A percentile compares a stretch with the other conserved stretches of the same genome.
Evolutionary conservation across 306 rosid species (phyloP).

Genomic region (Boehmeria nivea): DNA sequence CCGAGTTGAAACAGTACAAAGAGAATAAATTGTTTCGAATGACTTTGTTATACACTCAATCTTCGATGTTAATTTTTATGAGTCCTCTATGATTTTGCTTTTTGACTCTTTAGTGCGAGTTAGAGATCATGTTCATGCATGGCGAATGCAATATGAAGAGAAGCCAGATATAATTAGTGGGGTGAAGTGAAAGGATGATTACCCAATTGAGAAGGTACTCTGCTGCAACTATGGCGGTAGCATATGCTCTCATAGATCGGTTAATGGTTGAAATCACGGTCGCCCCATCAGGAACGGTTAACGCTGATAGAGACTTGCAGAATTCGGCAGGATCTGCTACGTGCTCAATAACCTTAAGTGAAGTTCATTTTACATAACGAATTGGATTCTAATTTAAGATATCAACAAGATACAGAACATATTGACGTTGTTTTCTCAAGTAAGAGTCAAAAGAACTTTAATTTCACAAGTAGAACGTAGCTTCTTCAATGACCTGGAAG

Average conservation of each 20-base stretch:
- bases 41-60: no score
- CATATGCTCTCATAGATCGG: slow-evolving; percentile 85
- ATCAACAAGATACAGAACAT: neutral
- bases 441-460: neutral
- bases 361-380: slow-evolving; percentile 10
- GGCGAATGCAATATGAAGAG: neutral
- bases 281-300: slow-evolving; percentile 69
- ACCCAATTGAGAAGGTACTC: slow-evolving; percentile 94
- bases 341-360: slow-evolving; percentile 75
- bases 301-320: slow-evolving; percentile 80
- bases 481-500: neutral
- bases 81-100: no score
- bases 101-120: neutral
- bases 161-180: neutral
- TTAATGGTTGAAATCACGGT: slow-evolving; percentile 74
- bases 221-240: slow-evolving; percentile 78
- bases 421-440: neutral
- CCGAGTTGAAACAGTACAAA: no score
- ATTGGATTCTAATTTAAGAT: neutral
- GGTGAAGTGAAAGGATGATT: slow-evolving; percentile 14
- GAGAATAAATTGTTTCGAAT: no score
- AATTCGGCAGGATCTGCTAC: slow-evolving; percentile 88
- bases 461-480: neutral
- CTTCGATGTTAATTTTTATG: no score
- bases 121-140: slow-evolving; percentile 5